Evolutionary conservation across 306 rosid genomes (phyloP).

Genomic region (Glycine tomentella): DNA sequence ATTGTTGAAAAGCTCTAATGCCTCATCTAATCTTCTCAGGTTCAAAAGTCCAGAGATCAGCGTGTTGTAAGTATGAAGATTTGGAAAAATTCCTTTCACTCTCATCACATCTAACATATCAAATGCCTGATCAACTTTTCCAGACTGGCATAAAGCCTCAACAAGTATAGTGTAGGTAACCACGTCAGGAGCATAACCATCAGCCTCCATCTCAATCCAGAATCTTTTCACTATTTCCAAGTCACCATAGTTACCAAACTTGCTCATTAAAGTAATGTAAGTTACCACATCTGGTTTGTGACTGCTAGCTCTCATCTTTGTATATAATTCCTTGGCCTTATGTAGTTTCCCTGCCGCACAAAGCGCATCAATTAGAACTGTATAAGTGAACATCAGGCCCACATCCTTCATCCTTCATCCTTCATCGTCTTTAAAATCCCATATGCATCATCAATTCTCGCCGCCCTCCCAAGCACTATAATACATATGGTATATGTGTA

Average conservation of each 20-base stretch:
- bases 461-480: slow-evolving; percentile 87
- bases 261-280: slow-evolving; percentile 83
- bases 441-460: slow-evolving; percentile 79
- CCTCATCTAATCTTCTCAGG: slow-evolving; percentile 72
- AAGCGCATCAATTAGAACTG: slow-evolving; percentile 93
- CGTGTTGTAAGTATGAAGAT: slow-evolving; percentile 90
- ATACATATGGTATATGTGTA: slow-evolving; percentile 94
- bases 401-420: slow-evolving; percentile 88
- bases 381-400: slow-evolving; percentile 92
- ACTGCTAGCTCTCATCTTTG: slow-evolving; percentile 70
- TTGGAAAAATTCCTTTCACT: slow-evolving; percentile 69
- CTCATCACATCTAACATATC: slow-evolving; percentile 69
- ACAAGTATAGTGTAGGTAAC: slow-evolving; percentile 82
- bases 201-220: slow-evolving; percentile 88
- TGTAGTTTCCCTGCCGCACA: slow-evolving; percentile 78
- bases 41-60: slow-evolving; percentile 79
- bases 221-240: slow-evolving; percentile 64
- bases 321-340: slow-evolving; percentile 68
- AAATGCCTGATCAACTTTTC: slow-evolving; percentile 77
- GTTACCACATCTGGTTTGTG: slow-evolving; percentile 88
- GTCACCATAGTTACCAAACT: slow-evolving; percentile 70
- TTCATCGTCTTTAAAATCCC: slow-evolving; percentile 82
- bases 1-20: slow-evolving; percentile 68
- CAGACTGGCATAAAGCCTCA: slow-evolving; percentile 78
- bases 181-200: slow-evolving; percentile 88